Percentiles rank a stretch among this genome's conserved stretches.
These are phyloP conservation scores for Polyrhizophydium stewartii DNA, from an alignment of 371 early-diverging fungal species.

Conservation along the genomic window DNA sequence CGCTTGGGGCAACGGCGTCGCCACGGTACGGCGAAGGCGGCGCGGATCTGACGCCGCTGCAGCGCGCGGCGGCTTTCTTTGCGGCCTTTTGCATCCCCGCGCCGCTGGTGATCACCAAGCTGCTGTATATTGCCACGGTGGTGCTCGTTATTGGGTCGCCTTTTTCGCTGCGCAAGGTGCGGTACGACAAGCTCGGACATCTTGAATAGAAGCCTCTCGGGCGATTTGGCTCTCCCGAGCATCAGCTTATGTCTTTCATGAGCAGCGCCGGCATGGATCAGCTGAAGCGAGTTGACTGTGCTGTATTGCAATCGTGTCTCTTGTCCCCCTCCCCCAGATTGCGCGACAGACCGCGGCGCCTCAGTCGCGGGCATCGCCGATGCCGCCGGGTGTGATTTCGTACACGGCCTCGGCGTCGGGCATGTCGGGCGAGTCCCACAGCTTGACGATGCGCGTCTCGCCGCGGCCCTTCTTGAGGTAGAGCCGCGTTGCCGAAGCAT, in stretches of 20 bases:
- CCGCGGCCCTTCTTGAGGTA: slow-evolving; percentile 61
- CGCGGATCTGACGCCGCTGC: not conserved
- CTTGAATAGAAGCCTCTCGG: not conserved
- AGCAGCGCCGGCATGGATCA: no score
- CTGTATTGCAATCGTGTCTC: no score
- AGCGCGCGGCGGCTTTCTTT: not conserved
- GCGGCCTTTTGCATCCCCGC: not conserved
- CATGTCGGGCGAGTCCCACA: slow-evolving; percentile 31
- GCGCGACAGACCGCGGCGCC: no score
- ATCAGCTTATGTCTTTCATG: no score
- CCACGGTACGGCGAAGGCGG: not conserved
- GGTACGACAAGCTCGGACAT: not conserved
- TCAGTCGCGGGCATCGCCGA: slow-evolving; percentile 26
- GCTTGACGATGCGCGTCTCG: slow-evolving; percentile 47
- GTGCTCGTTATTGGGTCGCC: not conserved
- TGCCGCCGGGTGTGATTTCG: slow-evolving; percentile 35
- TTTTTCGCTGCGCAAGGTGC: not conserved
- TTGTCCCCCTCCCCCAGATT: no score
- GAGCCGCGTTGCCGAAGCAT: slow-evolving; percentile 81
- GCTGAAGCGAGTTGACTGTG: no score
- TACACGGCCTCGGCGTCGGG: slow-evolving; percentile 13
- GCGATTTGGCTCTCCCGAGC: no score
- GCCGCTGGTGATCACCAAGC: not conserved
- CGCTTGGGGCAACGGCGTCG: not conserved
- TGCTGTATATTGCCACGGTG: not conserved